Evolutionary conservation across 257 asterid genomes (phyloP).

Genomic region (Solanum appendiculatum): DNA sequence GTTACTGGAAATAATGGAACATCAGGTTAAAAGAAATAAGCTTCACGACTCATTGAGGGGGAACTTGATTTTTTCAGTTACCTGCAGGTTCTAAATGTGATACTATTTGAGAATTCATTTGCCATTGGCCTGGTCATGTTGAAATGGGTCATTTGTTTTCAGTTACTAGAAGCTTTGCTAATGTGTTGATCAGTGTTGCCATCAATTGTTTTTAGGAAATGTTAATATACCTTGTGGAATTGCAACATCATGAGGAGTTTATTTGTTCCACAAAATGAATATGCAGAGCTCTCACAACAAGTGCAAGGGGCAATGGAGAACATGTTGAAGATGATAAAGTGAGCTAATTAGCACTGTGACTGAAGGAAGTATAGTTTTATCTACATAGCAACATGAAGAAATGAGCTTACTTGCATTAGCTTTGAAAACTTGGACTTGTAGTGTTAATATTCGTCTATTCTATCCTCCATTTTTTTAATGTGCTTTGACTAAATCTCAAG

Average conservation of each 20-base stretch:
- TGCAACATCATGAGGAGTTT: neutral
- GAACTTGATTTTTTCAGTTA: neutral
- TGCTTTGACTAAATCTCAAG: neutral
- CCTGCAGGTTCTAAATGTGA: neutral
- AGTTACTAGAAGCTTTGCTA: neutral
- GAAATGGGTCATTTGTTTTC: neutral
- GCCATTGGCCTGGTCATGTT: neutral
- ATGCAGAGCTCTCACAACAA: conserved; percentile 68
- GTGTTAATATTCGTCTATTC: neutral
- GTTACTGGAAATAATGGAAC: neutral
- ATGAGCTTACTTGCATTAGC: neutral
- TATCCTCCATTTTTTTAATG: neutral
- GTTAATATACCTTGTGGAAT: neutral
- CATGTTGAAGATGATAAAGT: conserved; percentile 78
- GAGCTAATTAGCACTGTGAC: conserved; percentile 13
- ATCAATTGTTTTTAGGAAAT: neutral
- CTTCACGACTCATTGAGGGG: neutral
- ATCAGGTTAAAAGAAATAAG: neutral
- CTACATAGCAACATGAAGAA: neutral
- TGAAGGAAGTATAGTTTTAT: neutral
- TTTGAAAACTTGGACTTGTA: neutral
- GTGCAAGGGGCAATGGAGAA: conserved; percentile 61
- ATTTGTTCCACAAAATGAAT: neutral
- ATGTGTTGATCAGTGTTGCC: neutral
- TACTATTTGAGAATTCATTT: neutral